Conservation (phyloP, 768 basidiomycete species). For the Xerocomellus chrysenteron region DNA sequence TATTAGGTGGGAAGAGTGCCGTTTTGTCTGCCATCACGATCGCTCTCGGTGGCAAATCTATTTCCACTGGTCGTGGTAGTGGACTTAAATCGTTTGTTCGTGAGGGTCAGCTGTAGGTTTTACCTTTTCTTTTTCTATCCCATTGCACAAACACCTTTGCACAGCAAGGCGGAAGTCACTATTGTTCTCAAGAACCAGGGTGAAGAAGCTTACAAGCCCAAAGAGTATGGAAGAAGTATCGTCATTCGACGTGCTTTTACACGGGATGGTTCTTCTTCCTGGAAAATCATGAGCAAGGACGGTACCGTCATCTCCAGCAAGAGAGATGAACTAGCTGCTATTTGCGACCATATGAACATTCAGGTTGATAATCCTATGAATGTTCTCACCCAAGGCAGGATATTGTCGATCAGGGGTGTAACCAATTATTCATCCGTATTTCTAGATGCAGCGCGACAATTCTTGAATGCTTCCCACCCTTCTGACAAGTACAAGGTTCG, state of each 20-base stretch:
- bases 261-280: constrained; percentile 70
- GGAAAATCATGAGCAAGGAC: constrained; percentile 78
- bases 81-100: constrained; percentile 85
- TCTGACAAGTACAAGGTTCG: constrained; percentile 86
- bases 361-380: constrained; percentile 97
- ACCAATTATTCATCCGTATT: neutral
- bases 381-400: constrained; percentile 78
- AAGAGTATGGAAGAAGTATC: constrained; percentile 86
- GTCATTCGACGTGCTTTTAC: constrained; percentile 79
- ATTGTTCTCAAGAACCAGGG: constrained; percentile 88
- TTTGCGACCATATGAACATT: constrained; percentile 95
- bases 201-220: constrained; percentile 80
- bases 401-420: neutral
- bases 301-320: constrained; percentile 69
- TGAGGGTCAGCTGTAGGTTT: constrained; percentile 70
- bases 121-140: neutral
- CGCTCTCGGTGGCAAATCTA: constrained; percentile 91
- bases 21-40: constrained; percentile 91
- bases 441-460: constrained; percentile 52
- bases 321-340: constrained; percentile 81
- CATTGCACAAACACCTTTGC: constrained; percentile 39
- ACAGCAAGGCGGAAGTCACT: constrained; percentile 59
- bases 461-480: constrained; percentile 79
- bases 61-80: constrained; percentile 83
- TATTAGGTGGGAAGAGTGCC: constrained; percentile 89